Evolutionary conservation across 192 early-diverging fungal genomes (phyloP), one percentile per base, ranked within the genome.

Genomic region (Podila verticillata): DNA sequence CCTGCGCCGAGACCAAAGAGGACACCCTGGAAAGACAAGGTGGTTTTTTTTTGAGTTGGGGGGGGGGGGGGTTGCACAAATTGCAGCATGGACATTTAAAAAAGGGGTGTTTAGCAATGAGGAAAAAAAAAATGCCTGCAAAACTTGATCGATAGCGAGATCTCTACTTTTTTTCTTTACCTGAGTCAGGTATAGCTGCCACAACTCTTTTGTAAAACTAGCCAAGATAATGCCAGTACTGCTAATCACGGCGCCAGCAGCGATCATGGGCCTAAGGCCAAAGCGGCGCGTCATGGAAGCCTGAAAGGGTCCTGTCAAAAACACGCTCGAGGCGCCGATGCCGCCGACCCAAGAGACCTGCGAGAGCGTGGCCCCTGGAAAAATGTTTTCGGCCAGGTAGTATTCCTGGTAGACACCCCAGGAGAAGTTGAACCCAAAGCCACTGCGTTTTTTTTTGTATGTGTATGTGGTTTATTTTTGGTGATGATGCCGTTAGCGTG

Each of bases 131-230:
- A 32, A 9, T 32, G 51, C 3, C 51, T 54, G 20, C 51, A 1
- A 7, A 54, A 24, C 20, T 54, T 24, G n/a, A 36, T 39, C 31
- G 12, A 60, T 32, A 31, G 6, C 8, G 20, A 31, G 17, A 12
- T 28, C 57, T 19, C 30, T n/a, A 22, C 44, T 9, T 20, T 48
- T 29, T n/a, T 44, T 36, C 35, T 9, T 56, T 59, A 78, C 86
- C 62, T 92, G 87, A 0, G 91, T 75, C 19, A 93, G 65, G 61
- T 89, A 92, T 17, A 93, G 64, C 48, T 92, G 90, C 92, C 92
- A 93, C 7, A 91, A 68, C 36, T 85, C 66, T 19, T 75, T 91
- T 20, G 87, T 81, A 74, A 92, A 92, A 51, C 89, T 91, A 1
- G 88, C 90, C 19, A 89, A 51, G 17, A 93, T 74, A 63, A 91